Conservation (phyloP, 163 green algal genomes). For the Scenedesmus sp. region DNA sequence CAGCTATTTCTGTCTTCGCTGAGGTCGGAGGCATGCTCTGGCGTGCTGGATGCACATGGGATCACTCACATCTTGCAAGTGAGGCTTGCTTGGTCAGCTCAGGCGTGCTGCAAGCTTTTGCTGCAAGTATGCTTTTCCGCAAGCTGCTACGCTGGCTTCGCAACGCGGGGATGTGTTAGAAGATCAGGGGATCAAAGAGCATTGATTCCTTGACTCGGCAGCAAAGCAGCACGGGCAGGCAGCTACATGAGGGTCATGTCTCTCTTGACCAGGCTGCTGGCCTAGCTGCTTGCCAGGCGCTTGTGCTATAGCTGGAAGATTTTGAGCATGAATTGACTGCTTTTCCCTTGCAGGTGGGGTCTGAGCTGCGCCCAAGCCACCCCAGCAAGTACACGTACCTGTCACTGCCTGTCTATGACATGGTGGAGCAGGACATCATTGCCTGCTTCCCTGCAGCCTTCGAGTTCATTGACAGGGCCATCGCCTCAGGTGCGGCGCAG, state of each 20-base stretch:
- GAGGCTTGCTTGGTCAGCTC: neutral
- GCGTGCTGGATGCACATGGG: slow-evolving; percentile 18
- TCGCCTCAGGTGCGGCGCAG: neutral
- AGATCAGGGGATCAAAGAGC: neutral
- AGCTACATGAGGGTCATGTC: neutral
- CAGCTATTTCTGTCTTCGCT: slow-evolving; percentile 7
- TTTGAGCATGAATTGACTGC: neutral
- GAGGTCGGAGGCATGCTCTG: neutral
- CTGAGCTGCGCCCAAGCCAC: slow-evolving; percentile 31
- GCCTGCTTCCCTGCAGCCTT: slow-evolving; percentile 39
- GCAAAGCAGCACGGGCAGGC: neutral
- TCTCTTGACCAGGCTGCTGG: neutral
- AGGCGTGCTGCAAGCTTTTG: neutral
- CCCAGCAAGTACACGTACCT: slow-evolving; percentile 28
- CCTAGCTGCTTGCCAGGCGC: neutral
- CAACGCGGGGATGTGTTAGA: neutral
- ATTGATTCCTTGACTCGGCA: neutral
- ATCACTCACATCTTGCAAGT: slow-evolving; percentile 54
- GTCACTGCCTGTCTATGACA: slow-evolving; percentile 25
- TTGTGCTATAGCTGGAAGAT: neutral
- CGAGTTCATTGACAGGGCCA: slow-evolving; percentile 46
- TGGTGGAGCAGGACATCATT: slow-evolving; percentile 48
- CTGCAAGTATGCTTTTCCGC: neutral
- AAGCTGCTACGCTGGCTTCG: neutral
- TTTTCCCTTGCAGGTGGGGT: slow-evolving; percentile 19